phyloP scores from a whole-genome alignment of 208 protist species.

The Leishmania guyanensis region DNA sequence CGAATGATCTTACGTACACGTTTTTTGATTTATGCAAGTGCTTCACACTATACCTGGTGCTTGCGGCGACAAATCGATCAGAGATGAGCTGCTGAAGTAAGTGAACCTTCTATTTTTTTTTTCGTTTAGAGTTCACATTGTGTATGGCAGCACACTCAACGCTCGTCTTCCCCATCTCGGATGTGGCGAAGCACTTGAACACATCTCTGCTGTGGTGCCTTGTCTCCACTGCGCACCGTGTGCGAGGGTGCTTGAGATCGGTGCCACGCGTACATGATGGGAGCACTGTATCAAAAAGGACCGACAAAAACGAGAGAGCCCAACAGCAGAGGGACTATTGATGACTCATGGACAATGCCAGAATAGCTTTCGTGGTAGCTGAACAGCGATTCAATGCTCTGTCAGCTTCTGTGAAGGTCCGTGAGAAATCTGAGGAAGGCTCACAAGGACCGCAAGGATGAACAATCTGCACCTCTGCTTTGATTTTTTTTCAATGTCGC shows the following conservation, averaged over 20 bases:
- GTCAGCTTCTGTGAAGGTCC: neutral
- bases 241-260: neutral
- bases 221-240: neutral
- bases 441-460: neutral
- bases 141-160: neutral
- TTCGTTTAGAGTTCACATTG: neutral
- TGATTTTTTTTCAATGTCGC: neutral
- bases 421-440: neutral
- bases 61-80: neutral
- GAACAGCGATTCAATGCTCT: neutral
- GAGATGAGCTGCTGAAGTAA: neutral
- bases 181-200: neutral
- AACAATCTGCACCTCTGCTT: neutral
- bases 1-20: neutral
- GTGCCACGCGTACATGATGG: neutral
- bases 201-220: neutral
- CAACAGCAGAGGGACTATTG: neutral
- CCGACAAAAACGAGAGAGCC: neutral
- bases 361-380: neutral
- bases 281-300: neutral
- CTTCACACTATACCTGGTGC: no score
- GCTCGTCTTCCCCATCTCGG: neutral
- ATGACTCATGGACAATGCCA: neutral
- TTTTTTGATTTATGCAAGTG: neutral
- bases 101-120: neutral